phyloP scores from a whole-genome alignment of 2,329 filamentous ascomycete species.

The Purpureocillium lavendulum region DNA sequence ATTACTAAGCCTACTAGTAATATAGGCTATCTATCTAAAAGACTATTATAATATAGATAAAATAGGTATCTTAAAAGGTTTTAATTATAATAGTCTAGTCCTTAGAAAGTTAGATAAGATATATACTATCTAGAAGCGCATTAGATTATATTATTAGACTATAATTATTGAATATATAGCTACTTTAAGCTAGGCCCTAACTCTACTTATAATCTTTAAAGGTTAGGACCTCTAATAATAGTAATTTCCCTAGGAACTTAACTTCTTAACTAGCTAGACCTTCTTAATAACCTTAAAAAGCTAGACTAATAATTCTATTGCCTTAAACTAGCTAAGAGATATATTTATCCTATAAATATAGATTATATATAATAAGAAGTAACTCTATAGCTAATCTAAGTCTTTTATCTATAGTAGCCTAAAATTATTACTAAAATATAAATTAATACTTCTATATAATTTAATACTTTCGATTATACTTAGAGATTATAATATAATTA shows the following conservation, averaged over 20 bases:
- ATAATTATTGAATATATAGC: constrained; percentile 3
- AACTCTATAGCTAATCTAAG: too few relatives aligned
- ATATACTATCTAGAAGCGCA: background rate
- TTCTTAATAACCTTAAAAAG: background rate
- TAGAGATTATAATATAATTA: too few relatives aligned
- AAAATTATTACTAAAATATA: too few relatives aligned
- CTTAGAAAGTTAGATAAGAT: background rate
- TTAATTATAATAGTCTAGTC: background rate
- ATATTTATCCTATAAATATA: background rate
- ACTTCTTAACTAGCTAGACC: background rate
- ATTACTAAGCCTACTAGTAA: background rate
- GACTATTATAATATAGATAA: constrained; percentile 4
- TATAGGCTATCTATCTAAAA: background rate
- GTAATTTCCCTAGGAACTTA: constrained; percentile 1
- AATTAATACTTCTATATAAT: too few relatives aligned
- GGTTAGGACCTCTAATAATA: constrained; percentile 2
- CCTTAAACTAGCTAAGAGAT: too few relatives aligned
- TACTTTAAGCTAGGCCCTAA: background rate
- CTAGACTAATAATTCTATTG: too few relatives aligned
- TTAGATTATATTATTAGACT: background rate
- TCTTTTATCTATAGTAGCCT: too few relatives aligned
- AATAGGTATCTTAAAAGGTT: background rate
- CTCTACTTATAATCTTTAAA: constrained; percentile 1
- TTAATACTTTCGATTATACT: too few relatives aligned
- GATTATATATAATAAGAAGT: too few relatives aligned